Evolutionary conservation across 257 asterid species (phyloP), one percentile per base, ranked within the genome.

Genomic region (Ilex asprella): DNA sequence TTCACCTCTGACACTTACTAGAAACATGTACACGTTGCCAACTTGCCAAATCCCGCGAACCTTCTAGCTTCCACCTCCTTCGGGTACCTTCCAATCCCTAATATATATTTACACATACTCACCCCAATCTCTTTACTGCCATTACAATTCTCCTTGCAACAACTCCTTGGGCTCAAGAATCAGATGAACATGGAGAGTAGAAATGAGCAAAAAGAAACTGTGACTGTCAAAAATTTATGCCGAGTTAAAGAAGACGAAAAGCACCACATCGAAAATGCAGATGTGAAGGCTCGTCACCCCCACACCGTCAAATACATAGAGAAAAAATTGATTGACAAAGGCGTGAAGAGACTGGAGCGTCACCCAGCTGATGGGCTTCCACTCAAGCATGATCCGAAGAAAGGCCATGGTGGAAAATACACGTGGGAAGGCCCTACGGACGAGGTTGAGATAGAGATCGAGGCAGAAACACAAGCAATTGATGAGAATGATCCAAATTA

Each of bases 331-430:
- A 50, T 59, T 0, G 82, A 76, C 59, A 84, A 79, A 65, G 94
- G 91, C 1, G 75, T 86, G 2, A 80, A 66, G 31, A 63, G 95
- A 41, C 35, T 77, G 65, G 97, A 89, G 47, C 89, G 97, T 16
- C 95, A 68, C 73, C 94, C 97, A 8, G 82, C 78, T 0, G 94
- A 89, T 12, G 97, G 95, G 15, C 76, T 84, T 16, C 97, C 91
- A 14, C 69, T 81, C 29, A 82, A 81, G 75, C 97, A 84, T 29
- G 81, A 81, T 6, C 91, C 84, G 0, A 89, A 86, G 79, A 86
- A 81, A 31, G 95, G 97, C 5, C 85, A 84, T 57, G 95, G 95
- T 1, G 88, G 94, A 3, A 87, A 82, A 71, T 87, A 73, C 73
- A 84, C 95, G 5, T 84, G 94, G 94, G 91, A 84, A 60, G 95